Conservation (phyloP, 106 monocot genomes). For the Dioscorea alata region DNA sequence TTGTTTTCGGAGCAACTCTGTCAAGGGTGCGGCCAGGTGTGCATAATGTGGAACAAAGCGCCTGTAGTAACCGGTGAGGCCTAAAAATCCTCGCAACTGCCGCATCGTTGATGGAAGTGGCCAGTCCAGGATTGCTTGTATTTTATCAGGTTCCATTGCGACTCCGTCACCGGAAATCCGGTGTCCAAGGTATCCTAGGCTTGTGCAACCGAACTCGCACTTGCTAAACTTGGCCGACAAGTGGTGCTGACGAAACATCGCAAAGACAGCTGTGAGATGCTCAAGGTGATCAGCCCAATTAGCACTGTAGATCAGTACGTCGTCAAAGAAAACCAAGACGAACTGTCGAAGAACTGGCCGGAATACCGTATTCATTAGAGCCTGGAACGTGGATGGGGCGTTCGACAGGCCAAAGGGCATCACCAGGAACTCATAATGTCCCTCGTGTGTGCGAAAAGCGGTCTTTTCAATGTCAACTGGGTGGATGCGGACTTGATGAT, state of each 20-base stretch:
- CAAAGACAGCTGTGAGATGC: constrained; percentile 4
- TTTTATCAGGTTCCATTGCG: background rate
- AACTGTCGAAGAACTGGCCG: too few species aligned
- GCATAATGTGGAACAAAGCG: background rate
- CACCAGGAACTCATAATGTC: too few species aligned
- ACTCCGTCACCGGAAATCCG: background rate
- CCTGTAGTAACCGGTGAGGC: constrained; percentile 8
- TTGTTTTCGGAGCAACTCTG: constrained; percentile 2
- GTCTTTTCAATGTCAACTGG: constrained; percentile 4
- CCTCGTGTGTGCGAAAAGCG: too few species aligned
- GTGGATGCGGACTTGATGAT: constrained; percentile 14
- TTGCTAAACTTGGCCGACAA: background rate
- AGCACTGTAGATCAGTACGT: too few species aligned
- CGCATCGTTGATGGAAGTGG: background rate
- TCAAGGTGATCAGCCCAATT: background rate
- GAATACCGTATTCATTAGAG: too few species aligned
- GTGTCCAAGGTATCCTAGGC: background rate
- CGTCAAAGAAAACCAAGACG: too few species aligned
- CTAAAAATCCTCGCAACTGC: constrained; percentile 8
- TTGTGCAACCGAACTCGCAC: background rate
- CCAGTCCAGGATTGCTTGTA: background rate
- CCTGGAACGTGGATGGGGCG: too few species aligned
- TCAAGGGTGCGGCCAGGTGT: background rate
- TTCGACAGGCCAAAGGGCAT: too few species aligned
- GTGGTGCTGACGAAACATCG: background rate